Evolutionary conservation across 768 basidiomycete species (phyloP), one percentile per base, ranked within the genome.

Genomic region (Phanerodontia chrysosporium): DNA sequence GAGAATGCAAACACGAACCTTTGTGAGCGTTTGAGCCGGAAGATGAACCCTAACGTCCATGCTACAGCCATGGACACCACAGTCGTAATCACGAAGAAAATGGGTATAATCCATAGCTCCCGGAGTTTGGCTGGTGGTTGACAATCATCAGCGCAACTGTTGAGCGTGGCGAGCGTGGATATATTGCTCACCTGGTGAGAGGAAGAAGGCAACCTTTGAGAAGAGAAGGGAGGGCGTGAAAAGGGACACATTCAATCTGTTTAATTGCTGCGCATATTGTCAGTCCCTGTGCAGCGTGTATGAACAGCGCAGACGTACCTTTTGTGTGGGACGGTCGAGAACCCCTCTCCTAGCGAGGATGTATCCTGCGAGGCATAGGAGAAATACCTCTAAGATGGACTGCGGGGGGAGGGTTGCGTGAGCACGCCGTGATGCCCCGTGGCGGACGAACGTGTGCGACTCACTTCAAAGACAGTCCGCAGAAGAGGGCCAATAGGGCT

Each of bases 121-220:
- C 78, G 76, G 12, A 95, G 75, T 76, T 92, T 94, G 45, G 80
- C 87, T 88, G 65, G 21, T 35, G 25, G 21, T 5, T 35, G 53
- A 18, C 13, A 10, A 18, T 28, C n/a, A n/a, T 42, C 22, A 21
- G 32, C 12, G 42, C 24, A 10, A 25, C 29, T 18, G 1, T 51
- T 6, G 30, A 28, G 8, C 1, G 21, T 24, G 51, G 51, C 6
- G 1, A 48, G n/a, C 22, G 24, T 7, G 5, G 52, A 24, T 16
- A 28, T 12, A n/a, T 2, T 3, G 66, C 79, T 32, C 63, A 83
- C 89, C 83, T 69, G 95, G 94, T n/a, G 73, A 70, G 10, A 74
- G 61, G 70, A 89, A 92, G 75, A 95, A 96, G 0, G 95, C 96
- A 22, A 98, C 94, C 75, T 97, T 98, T 13, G 91, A 94, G 74